Evolutionary conservation across 495 filamentous ascomycete species (phyloP).

Genomic region (Trichoderma virens): DNA sequence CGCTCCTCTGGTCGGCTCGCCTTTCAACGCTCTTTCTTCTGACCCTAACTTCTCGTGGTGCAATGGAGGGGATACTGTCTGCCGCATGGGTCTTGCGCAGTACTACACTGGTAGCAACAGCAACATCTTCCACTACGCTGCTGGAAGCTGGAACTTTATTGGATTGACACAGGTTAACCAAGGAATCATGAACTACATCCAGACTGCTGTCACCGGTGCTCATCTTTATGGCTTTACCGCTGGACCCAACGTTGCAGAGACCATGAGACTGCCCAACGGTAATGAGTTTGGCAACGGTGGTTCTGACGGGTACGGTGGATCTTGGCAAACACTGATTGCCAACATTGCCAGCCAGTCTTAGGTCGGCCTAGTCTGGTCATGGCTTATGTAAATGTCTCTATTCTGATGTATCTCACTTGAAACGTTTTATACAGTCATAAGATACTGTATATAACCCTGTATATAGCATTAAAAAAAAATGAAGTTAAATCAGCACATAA

Average conservation of each 20-base stretch:
- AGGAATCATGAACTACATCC: not conserved
- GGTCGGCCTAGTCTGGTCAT: not conserved
- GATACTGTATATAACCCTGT: not conserved
- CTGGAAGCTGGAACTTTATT: conserved; percentile 3
- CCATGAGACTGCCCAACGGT: conserved; percentile 10
- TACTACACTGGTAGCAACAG: conserved; percentile 1
- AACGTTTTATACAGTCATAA: not conserved
- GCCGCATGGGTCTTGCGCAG: conserved; percentile 32
- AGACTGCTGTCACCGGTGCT: not conserved
- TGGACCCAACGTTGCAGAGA: conserved; percentile 3
- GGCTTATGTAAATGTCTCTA: no score
- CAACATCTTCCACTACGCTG: conserved; percentile 5
- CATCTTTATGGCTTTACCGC: conserved; percentile 10
- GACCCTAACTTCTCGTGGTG: conserved; percentile 47
- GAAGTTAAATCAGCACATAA: not conserved
- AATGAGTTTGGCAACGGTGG: conserved; percentile 6
- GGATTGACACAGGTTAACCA: not conserved
- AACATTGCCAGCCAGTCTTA: conserved; percentile 21
- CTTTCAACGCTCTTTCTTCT: conserved; percentile 37
- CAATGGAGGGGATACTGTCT: conserved; percentile 25
- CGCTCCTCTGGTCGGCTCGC: conserved; percentile 39
- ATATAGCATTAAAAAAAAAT: not conserved
- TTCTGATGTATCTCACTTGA: no score
- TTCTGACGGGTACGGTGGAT: conserved; percentile 10
- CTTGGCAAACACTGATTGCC: conserved; percentile 9